These are phyloP conservation scores for Mrakia blollopis DNA, from an alignment of 768 basidiomycete species.

Conservation along the genomic window DNA sequence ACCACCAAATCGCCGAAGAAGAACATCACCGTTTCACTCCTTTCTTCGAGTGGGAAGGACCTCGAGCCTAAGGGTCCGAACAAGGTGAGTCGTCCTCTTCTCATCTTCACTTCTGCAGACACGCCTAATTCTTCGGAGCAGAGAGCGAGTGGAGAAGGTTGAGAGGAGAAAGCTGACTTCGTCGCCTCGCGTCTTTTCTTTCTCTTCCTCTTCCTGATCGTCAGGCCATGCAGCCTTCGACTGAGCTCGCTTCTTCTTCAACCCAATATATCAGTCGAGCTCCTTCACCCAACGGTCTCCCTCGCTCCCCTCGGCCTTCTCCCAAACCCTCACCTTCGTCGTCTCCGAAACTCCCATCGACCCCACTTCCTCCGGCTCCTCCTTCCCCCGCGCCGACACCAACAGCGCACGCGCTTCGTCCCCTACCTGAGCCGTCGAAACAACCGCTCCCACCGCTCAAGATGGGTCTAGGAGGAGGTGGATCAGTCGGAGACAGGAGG, in stretches of 20 bases:
- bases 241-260: neutral
- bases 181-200: neutral
- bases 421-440: neutral
- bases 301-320: constrained; percentile 2
- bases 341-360: neutral
- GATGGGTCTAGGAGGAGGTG: neutral
- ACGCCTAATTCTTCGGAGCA: too few relatives aligned
- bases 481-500: neutral
- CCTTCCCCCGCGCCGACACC: neutral
- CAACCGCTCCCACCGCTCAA: neutral
- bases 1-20: neutral
- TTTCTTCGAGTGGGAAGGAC: neutral
- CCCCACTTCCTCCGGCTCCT: neutral
- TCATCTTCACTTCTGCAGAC: neutral
- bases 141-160: too few relatives aligned
- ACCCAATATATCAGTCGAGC: neutral
- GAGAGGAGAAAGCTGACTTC: too few relatives aligned
- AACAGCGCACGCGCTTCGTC: neutral
- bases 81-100: neutral
- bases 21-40: neutral
- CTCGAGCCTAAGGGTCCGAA: neutral
- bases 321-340: neutral
- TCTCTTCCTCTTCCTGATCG: neutral
- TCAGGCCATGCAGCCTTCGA: neutral
- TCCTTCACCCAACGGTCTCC: neutral